phyloP scores from a whole-genome alignment of 495 filamentous ascomycete species.

The Aspergillus nanangensis region DNA sequence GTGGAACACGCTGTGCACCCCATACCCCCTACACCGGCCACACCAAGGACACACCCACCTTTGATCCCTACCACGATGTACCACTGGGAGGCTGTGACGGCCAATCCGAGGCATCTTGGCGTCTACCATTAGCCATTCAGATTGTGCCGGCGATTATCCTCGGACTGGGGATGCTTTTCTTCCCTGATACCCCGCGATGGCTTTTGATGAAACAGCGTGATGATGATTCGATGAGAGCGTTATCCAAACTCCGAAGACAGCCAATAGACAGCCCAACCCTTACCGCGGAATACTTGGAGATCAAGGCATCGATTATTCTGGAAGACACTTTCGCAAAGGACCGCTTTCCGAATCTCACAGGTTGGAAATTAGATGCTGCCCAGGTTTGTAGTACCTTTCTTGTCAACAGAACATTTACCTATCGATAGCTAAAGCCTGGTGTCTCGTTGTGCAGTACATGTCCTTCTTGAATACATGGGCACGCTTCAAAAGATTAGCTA shows the following conservation, averaged over 20 bases:
- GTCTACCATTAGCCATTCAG: conserved; percentile 60
- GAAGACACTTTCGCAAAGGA: conserved; percentile 71
- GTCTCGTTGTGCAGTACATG: conserved; percentile 52
- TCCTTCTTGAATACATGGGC: conserved; percentile 69
- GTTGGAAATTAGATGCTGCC: conserved; percentile 44
- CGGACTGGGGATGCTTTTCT: conserved; percentile 68
- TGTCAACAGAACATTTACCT: no score
- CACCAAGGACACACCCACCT: conserved; percentile 35
- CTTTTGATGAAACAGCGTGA: conserved; percentile 69
- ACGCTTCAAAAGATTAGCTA: conserved; percentile 66
- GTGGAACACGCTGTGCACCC: conserved; percentile 36
- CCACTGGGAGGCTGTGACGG: conserved; percentile 31
- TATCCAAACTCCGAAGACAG: conserved; percentile 59
- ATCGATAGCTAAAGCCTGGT: no score
- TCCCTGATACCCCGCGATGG: conserved; percentile 83
- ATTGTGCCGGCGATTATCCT: conserved; percentile 56
- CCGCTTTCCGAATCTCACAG: conserved; percentile 63
- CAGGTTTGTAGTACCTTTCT: conserved; percentile 16
- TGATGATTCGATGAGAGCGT: conserved; percentile 61
- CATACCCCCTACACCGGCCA: conserved; percentile 64
- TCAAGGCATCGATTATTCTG: conserved; percentile 73
- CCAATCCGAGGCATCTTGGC: conserved; percentile 69
- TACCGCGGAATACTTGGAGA: conserved; percentile 75
- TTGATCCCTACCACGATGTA: conserved; percentile 42
- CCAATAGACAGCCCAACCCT: conserved; percentile 53